Conservation (phyloP, 2,329 filamentous ascomycete genomes). For the Colletotrichum orbiculare region DNA sequence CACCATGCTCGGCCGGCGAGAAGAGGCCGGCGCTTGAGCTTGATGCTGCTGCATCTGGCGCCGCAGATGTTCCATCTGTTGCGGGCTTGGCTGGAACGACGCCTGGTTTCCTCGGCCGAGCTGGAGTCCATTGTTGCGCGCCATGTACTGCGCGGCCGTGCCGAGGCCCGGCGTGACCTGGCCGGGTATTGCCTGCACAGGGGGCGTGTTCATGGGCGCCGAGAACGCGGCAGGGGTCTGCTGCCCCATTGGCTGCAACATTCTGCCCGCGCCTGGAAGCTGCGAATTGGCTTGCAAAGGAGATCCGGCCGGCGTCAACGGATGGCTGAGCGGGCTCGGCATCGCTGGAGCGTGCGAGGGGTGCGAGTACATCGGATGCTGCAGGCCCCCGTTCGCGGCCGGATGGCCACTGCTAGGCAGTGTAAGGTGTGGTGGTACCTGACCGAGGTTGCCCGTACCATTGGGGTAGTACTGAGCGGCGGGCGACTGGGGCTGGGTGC, state of each 20-base stretch:
- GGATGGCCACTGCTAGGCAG: not conserved
- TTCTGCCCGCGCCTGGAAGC: constrained; percentile 5
- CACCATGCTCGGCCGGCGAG: too few relatives aligned
- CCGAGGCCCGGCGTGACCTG: too few relatives aligned
- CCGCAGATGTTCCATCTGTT: too few relatives aligned
- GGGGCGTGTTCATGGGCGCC: constrained; percentile 5
- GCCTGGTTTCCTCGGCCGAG: too few relatives aligned
- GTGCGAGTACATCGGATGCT: constrained; percentile 3
- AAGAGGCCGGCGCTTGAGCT: too few relatives aligned
- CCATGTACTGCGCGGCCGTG: too few relatives aligned
- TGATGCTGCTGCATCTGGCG: too few relatives aligned
- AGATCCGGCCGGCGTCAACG: constrained; percentile 27
- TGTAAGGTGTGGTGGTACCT: not conserved
- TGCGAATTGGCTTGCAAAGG: constrained; percentile 20
- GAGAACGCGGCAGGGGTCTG: constrained; percentile 25
- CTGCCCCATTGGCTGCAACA: constrained; percentile 8
- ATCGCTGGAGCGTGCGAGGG: constrained; percentile 3
- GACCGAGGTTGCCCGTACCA: too few relatives aligned
- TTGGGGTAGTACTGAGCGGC: too few relatives aligned
- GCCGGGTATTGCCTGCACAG: too few relatives aligned
- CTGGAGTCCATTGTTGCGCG: not conserved
- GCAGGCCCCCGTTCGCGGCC: not conserved
- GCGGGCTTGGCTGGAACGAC: too few relatives aligned
- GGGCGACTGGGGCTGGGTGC: too few relatives aligned
- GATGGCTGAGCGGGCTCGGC: constrained; percentile 1